Evolutionary conservation across 2,329 filamentous ascomycete genomes (phyloP).

Genomic region (Cercospora janseana): DNA sequence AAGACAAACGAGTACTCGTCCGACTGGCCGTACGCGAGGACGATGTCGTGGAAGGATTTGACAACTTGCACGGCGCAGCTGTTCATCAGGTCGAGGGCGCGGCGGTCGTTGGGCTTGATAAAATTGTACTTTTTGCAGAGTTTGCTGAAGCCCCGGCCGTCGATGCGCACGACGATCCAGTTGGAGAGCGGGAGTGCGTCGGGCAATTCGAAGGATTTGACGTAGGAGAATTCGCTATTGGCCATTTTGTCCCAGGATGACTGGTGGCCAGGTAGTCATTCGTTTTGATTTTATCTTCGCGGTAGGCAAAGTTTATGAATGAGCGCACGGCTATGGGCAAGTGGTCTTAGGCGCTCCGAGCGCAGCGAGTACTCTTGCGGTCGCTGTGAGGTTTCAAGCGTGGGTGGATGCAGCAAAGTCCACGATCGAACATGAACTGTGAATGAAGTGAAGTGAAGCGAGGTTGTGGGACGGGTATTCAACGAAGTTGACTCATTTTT

Average conservation of each 20-base stretch:
- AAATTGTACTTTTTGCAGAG: slow-evolving; percentile 63
- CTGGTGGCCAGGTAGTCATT: neutral
- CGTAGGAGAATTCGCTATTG: slow-evolving; percentile 78
- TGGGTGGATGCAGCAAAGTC: too few species aligned
- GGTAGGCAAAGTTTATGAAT: too few species aligned
- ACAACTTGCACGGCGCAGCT: slow-evolving; percentile 82
- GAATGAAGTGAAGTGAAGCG: too few species aligned
- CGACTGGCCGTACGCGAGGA: slow-evolving; percentile 86
- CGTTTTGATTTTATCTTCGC: too few species aligned
- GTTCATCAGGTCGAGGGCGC: slow-evolving; percentile 92
- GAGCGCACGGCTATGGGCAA: too few species aligned
- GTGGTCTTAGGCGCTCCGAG: too few species aligned
- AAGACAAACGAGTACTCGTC: slow-evolving; percentile 76
- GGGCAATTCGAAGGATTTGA: slow-evolving; percentile 80
- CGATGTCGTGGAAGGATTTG: slow-evolving; percentile 77
- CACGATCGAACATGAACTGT: too few species aligned
- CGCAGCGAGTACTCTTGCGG: too few species aligned
- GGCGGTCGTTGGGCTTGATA: slow-evolving; percentile 85
- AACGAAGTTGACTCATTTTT: too few species aligned
- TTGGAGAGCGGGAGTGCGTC: slow-evolving; percentile 83
- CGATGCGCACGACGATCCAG: slow-evolving; percentile 91
- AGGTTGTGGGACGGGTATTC: too few species aligned
- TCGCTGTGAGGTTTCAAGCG: too few species aligned
- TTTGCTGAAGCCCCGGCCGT: slow-evolving; percentile 92
- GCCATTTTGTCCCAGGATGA: slow-evolving; percentile 27